Base-by-base conservation (phyloP, 1,284 basidiomycete species). In the Ceratobasidium papillatum region DNA sequence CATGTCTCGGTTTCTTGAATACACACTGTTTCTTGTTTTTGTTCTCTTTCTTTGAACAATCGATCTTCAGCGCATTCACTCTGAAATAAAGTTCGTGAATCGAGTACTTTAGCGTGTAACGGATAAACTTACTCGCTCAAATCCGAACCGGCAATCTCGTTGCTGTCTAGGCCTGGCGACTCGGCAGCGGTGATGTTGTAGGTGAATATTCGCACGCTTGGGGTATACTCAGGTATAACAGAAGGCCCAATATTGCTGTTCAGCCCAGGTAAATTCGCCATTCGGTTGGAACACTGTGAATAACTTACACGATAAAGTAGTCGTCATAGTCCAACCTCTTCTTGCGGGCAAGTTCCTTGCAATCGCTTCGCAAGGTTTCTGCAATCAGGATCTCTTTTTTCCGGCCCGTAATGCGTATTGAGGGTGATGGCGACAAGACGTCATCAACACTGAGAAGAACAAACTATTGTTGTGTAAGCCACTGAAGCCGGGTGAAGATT, bases 221-320 rank as follows among this genome's bases (percentile, higher is more conserved):
- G 94, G 58, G 93, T 83, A 82, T 93, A 97, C 64, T 95, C 95
- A n/a, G 95, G 95, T 72, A 97, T 91, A 36, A 96, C 89, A 52
- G 91, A 88, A 8, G 94, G 92, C 45, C 88, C 87, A 38, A 94
- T 91, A 80, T 94, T 94, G 77, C 68, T 71, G n/a, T 61, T 41
- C 41, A 43, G 27, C n/a, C 25, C 11, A 22, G 1, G n/a, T 34
- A 22, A 61, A 30, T 69, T 36, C 5, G 63, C 64, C 19, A 11
- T 12, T 69, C 22, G 45, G 47, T 22, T 19, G 19, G 43, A 11
- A 49, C 36, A 38, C 3, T 32, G 54, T 30, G 30, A 61, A 38
- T 11, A 38, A 71, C 68, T 56, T 43, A 71, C 68, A 95, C 87
- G 27, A 93, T 89, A 3, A 87, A 88, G 79, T 90, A 94, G 78